These are phyloP conservation scores for Globomyces pollinis-pini DNA, from an alignment of 192 early-diverging fungal genomes.

Conservation along the genomic window DNA sequence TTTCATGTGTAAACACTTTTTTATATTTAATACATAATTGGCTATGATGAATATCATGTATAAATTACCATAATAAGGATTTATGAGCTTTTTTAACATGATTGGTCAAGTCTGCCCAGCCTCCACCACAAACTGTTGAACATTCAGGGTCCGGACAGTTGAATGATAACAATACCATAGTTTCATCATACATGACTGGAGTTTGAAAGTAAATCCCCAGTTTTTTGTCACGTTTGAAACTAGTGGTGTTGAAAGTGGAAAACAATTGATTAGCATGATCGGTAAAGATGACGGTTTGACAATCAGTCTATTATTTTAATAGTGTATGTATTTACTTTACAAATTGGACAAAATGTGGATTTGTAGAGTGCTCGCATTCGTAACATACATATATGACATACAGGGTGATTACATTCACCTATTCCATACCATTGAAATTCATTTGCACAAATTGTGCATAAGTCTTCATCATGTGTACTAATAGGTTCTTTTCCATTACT, in stretches of 20 bases:
- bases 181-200: slow-evolving; percentile 65
- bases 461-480: too few relatives aligned
- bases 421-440: slow-evolving; percentile 72
- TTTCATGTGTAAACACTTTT: slow-evolving; percentile 91
- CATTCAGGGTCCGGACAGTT: slow-evolving; percentile 85
- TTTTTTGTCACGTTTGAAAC: slow-evolving; percentile 55
- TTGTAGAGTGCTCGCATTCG: slow-evolving; percentile 85
- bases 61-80: slow-evolving; percentile 61
- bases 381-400: slow-evolving; percentile 88
- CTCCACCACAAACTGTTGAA: slow-evolving; percentile 58
- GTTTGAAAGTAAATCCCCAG: slow-evolving; percentile 70
- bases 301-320: slow-evolving; percentile 68
- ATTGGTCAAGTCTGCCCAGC: slow-evolving; percentile 76
- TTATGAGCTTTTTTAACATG: slow-evolving; percentile 75
- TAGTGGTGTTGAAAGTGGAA: slow-evolving; percentile 20
- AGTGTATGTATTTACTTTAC: slow-evolving; percentile 61
- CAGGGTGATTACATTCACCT: slow-evolving; percentile 84
- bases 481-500: too few relatives aligned
- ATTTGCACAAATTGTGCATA: slow-evolving; percentile 89
- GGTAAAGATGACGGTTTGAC: slow-evolving; percentile 71
- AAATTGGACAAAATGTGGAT: slow-evolving; percentile 75
- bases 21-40: slow-evolving; percentile 84
- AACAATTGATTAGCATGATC: slow-evolving; percentile 45
- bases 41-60: slow-evolving; percentile 41
- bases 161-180: slow-evolving; percentile 64